These are phyloP conservation scores for Cutaneotrichosporon spelunceum DNA, from an alignment of 1,284 basidiomycete genomes.

Conservation along the genomic window DNA sequence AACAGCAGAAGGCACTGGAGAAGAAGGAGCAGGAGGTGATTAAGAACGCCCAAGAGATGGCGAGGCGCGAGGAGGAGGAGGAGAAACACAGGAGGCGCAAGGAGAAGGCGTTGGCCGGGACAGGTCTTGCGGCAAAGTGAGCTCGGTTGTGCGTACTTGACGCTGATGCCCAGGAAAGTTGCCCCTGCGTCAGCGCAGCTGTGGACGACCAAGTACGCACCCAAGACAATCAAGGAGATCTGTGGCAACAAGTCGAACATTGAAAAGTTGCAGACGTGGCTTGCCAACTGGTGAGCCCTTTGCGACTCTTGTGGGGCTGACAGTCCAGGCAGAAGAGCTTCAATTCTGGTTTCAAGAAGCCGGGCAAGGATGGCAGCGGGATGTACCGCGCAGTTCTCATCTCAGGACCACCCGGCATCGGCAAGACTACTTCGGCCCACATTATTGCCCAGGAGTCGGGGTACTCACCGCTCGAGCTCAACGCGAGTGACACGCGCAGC, in stretches of 20 bases:
- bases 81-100: constrained; percentile 66
- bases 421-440: constrained; percentile 96
- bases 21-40: constrained; percentile 63
- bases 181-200: constrained; percentile 60
- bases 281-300: constrained; percentile 77
- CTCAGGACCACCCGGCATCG: constrained; percentile 91
- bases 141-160: constrained; percentile 6
- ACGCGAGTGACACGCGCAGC: constrained; percentile 91
- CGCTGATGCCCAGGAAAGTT: constrained; percentile 44
- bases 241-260: constrained; percentile 92
- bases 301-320: not conserved
- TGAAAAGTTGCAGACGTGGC: constrained; percentile 83
- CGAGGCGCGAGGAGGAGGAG: constrained; percentile 59
- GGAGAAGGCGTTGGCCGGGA: constrained; percentile 47
- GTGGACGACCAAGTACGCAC: constrained; percentile 96
- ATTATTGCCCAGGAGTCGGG: constrained; percentile 83
- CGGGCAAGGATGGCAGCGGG: constrained; percentile 86
- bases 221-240: constrained; percentile 78
- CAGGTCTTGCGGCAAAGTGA: constrained; percentile 47
- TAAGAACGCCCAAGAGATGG: constrained; percentile 69
- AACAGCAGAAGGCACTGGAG: constrained; percentile 59
- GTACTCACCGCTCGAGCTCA: constrained; percentile 88
- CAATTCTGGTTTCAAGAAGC: constrained; percentile 82
- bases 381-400: constrained; percentile 82
- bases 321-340: constrained; percentile 66